Conservation (phyloP, 176 grass and related monocot species). For the Bothriochloa decipiens region DNA sequence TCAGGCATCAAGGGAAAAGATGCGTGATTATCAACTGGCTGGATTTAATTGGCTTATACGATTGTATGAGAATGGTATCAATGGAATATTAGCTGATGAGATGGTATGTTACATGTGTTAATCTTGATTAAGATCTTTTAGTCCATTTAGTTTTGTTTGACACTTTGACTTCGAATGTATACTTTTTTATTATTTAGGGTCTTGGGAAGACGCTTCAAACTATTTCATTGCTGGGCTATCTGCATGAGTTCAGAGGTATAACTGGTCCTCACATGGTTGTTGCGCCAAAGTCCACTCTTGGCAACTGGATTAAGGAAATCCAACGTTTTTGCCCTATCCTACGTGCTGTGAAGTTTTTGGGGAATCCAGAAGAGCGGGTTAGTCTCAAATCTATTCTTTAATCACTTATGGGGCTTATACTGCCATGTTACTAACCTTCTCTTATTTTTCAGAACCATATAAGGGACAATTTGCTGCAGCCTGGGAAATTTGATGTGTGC, state of each 20-base stretch:
- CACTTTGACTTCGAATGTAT: conserved; percentile 4
- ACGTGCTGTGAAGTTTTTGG: conserved; percentile 86
- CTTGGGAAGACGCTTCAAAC: conserved; percentile 99
- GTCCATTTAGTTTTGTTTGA: conserved; percentile 8
- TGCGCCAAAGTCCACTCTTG: conserved; percentile 97
- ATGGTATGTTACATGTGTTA: conserved; percentile 68
- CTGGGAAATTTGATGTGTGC: conserved; percentile 91
- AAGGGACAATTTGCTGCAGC: conserved; percentile 81
- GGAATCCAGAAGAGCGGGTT: conserved; percentile 97
- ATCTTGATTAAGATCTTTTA: neutral
- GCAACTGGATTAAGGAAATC: conserved; percentile 98
- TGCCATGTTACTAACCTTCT: conserved; percentile 33
- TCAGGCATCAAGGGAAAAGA: conserved; percentile 96
- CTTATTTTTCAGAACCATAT: conserved; percentile 69
- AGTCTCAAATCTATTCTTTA: conserved; percentile 18
- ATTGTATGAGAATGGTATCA: conserved; percentile 97
- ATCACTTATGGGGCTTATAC: neutral
- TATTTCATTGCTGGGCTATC: conserved; percentile 89
- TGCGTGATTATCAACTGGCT: conserved; percentile 97
- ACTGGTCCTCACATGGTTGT: conserved; percentile 98
- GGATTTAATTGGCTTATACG: conserved; percentile 98
- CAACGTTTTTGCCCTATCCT: conserved; percentile 89
- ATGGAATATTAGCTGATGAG: conserved; percentile 99
- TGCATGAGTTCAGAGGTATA: conserved; percentile 95
- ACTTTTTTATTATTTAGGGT: conserved; percentile 60